These are phyloP conservation scores for Aulographum hederae DNA, from an alignment of 2,329 filamentous ascomycete genomes.

Conservation along the genomic window DNA sequence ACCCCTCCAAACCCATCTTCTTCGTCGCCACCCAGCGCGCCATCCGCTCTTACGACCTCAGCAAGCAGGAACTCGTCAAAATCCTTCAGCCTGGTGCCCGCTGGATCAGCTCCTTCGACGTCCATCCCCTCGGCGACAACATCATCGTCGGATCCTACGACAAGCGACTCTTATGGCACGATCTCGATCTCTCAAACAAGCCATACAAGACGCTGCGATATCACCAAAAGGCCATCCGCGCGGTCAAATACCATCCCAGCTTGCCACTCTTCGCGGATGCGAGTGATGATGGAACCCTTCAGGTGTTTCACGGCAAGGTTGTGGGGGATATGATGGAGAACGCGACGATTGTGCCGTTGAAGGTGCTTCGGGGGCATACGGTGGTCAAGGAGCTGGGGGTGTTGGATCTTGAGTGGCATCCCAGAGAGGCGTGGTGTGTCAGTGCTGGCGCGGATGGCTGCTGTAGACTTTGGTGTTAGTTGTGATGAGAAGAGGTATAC, in stretches of 20 bases:
- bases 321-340: conserved; percentile 92
- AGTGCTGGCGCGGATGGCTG: conserved; percentile 90
- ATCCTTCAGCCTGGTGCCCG: conserved; percentile 83
- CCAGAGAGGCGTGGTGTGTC: conserved; percentile 80
- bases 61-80: conserved; percentile 80
- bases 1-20: conserved; percentile 80
- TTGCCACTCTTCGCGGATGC: conserved; percentile 85
- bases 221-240: conserved; percentile 78
- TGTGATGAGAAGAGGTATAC: too few species aligned
- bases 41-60: conserved; percentile 85
- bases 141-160: conserved; percentile 91
- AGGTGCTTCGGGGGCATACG: conserved; percentile 80
- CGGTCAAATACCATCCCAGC: conserved; percentile 67
- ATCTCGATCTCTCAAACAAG: conserved; percentile 73
- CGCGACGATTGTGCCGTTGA: conserved; percentile 87
- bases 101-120: conserved; percentile 86
- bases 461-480: conserved; percentile 81
- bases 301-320: conserved; percentile 94
- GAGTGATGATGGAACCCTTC: conserved; percentile 82
- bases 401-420: conserved; percentile 92
- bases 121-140: conserved; percentile 88
- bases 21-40: conserved; percentile 91
- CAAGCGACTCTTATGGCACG: conserved; percentile 85
- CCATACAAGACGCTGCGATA: conserved; percentile 96
- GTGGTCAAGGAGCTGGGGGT: conserved; percentile 76